Conservation (phyloP, 1,139 yeast genomes). For the Candida buenavistaensis region DNA sequence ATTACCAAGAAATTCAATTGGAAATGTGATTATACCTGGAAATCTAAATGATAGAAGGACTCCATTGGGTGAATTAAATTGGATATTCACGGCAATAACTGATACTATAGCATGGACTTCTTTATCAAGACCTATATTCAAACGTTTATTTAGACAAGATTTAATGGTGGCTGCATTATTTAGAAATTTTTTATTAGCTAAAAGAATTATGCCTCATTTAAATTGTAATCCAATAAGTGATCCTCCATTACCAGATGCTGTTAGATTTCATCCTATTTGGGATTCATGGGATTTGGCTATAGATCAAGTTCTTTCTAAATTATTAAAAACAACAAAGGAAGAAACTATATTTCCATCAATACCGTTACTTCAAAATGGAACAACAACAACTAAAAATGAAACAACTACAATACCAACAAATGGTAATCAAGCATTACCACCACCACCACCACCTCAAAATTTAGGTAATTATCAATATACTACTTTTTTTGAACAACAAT, state of each 20-base stretch:
- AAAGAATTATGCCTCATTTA: conserved; percentile 89
- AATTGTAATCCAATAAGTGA: conserved; percentile 95
- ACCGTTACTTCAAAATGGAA: conserved; percentile 1
- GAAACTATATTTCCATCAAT: conserved; percentile 2
- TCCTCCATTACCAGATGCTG: conserved; percentile 85
- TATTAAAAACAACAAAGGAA: conserved; percentile 40
- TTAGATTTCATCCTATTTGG: conserved; percentile 91
- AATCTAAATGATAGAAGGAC: conserved; percentile 89
- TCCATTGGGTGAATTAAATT: conserved; percentile 91
- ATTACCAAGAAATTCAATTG: conserved; percentile 51
- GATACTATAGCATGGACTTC: conserved; percentile 99
- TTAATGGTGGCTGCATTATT: conserved; percentile 95
- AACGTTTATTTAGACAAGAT: conserved; percentile 89
- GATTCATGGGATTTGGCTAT: conserved; percentile 98
- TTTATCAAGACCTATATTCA: conserved; percentile 83
- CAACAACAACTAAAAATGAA: neutral
- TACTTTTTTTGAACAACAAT: conserved; percentile 91
- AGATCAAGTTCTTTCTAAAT: conserved; percentile 83
- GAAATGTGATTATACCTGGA: conserved; percentile 80
- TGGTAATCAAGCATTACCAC: too few species aligned
- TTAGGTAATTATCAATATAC: conserved; percentile 72
- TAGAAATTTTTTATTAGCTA: conserved; percentile 87
- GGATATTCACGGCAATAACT: conserved; percentile 98
- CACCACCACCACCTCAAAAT: conserved; percentile 28
- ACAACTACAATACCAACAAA: too few species aligned